A percentile compares a stretch with the other conserved stretches of the same genome.
These are phyloP conservation scores for Ustilago lituana DNA, from an alignment of 1,284 basidiomycete species.

Conservation along the genomic window DNA sequence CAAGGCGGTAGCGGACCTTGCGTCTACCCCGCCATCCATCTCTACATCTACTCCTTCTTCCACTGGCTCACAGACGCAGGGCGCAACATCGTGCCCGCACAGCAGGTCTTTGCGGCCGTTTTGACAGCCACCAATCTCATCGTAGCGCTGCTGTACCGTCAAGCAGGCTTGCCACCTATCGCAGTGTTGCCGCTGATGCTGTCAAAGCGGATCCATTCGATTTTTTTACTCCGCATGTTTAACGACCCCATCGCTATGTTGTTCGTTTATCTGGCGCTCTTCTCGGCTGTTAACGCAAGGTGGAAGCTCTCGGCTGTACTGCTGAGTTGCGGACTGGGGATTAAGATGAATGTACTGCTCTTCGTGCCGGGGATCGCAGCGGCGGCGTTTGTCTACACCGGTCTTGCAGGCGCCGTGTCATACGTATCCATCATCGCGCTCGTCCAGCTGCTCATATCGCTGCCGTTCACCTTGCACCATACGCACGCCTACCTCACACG, in stretches of 20 bases:
- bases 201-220: conserved; percentile 92
- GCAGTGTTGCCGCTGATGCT: conserved; percentile 79
- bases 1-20: conserved; percentile 90
- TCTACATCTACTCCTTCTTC: conserved; percentile 83
- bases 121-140: conserved; percentile 46
- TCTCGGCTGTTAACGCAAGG: conserved; percentile 72
- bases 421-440: conserved; percentile 17
- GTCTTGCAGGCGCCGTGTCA: conserved; percentile 68
- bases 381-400: conserved; percentile 72
- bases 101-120: conserved; percentile 49
- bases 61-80: conserved; percentile 76
- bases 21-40: conserved; percentile 94
- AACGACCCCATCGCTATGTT: conserved; percentile 91
- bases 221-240: conserved; percentile 90
- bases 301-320: conserved; percentile 76
- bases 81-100: conserved; percentile 73
- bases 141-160: conserved; percentile 52
- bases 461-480: conserved; percentile 77
- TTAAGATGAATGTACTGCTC: conserved; percentile 97
- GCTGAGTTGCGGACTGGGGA: conserved; percentile 82
- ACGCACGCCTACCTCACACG: conserved; percentile 76
- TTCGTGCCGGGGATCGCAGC: conserved; percentile 83
- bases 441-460: conserved; percentile 75
- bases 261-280: conserved; percentile 69
- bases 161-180: conserved; percentile 51